Base-by-base conservation (phyloP, 2,329 filamentous ascomycete genomes). In the Botrytis pseudocinerea region DNA sequence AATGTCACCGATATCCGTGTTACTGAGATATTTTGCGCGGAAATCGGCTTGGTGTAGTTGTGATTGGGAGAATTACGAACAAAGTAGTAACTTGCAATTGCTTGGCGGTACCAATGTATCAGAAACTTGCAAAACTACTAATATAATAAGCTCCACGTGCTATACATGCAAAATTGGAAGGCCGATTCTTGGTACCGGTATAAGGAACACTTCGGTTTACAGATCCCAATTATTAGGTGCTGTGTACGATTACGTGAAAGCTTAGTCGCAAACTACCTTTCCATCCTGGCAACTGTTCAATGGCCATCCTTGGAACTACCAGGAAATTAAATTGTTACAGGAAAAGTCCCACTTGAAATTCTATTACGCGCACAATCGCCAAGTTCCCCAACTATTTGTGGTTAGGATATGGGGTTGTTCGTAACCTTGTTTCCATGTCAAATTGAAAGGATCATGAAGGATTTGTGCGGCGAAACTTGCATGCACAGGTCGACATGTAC, bases 51-150 rank as follows among this genome's bases (percentile, higher is more conserved):
- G 48, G 10, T 57, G 32, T 42, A n/a, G 18, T 40, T 59, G n/a
- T 69, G 48, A 69, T 69, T 69, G 65, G 65, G 65, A 57, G 48
- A 69, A 42, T 59, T 69, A 57, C 48, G 48, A 69, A 69, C 20
- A 32, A 25, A 69, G 38, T n/a, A 57, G 65, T 57, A 68, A 68
- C 65, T 42, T 32, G 18, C 48, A 44, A n/a, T 7, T 42, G 14
- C 48, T 42, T 69, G 35, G 65, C n/a, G 10, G 38, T 69, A 69
- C n/a, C n/a, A 25, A 69, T 57, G 18, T 57, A 69, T 68, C 28
- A 57, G 25, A 68, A 68, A 32, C 18, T 7, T 54, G 18, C 14
- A 54, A 54, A 40, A 42, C 25, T 48, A 68, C 46, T 28, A 25
- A 42, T 57, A 42, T 9, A 32, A 48, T 69, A 69, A 57, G 65